Conservation (phyloP, 495 filamentous ascomycete species). For the Niebla homalea region DNA sequence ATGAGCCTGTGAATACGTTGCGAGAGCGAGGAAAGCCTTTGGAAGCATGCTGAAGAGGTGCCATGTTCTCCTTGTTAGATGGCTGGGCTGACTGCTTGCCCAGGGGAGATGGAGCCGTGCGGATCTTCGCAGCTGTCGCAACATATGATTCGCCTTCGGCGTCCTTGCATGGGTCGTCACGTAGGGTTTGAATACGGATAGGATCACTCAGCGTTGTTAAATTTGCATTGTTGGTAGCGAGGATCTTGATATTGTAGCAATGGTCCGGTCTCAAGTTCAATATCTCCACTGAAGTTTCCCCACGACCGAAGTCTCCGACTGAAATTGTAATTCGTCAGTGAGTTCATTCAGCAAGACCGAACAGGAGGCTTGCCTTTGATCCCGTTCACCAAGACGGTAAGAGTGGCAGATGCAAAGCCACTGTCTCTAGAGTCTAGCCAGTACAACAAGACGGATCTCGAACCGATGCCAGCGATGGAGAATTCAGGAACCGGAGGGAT, state of each 20-base stretch:
- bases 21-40: no score
- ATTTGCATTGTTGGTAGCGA: constrained; percentile 76
- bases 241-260: constrained; percentile 84
- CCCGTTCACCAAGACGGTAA: constrained; percentile 86
- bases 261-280: constrained; percentile 69
- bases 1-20: no score
- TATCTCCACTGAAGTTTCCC: constrained; percentile 83
- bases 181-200: constrained; percentile 63
- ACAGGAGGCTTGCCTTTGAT: constrained; percentile 53
- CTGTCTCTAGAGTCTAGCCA: constrained; percentile 66
- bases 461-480: constrained; percentile 77
- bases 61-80: constrained; percentile 11
- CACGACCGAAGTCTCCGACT: constrained; percentile 78
- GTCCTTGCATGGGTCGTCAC: constrained; percentile 31
- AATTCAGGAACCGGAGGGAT: constrained; percentile 82
- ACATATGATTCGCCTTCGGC: constrained; percentile 29
- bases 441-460: constrained; percentile 78
- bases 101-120: constrained; percentile 28
- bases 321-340: constrained; percentile 8
- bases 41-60: not conserved
- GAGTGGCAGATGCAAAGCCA: constrained; percentile 67
- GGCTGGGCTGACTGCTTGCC: not conserved
- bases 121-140: constrained; percentile 42
- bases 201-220: constrained; percentile 81
- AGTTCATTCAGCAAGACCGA: not conserved